Conservation (phyloP, 1,284 basidiomycete species). For the Cutaneotrichosporon sp. region DNA sequence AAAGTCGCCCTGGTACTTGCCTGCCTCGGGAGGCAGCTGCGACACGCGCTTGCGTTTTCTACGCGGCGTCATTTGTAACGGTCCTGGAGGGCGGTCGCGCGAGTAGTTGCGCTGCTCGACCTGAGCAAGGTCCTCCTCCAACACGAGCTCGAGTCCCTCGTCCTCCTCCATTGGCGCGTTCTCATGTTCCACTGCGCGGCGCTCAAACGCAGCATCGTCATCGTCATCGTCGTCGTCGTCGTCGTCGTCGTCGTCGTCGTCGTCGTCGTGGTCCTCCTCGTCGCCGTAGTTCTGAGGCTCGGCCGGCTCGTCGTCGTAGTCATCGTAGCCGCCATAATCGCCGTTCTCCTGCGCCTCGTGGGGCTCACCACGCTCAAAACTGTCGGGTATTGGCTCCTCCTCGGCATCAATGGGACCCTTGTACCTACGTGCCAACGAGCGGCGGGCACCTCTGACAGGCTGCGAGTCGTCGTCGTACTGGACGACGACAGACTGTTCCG, state of each 20-base stretch:
- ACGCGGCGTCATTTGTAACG: not conserved
- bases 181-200: conserved; percentile 4
- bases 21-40: not conserved
- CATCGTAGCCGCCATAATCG: conserved; percentile 1
- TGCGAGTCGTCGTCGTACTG: conserved; percentile 12
- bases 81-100: not conserved
- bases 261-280: conserved; percentile 17
- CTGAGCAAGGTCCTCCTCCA: not conserved
- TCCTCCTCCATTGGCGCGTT: not conserved
- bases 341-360: conserved; percentile 14
- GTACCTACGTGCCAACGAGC: not conserved
- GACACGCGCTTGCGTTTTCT: conserved; percentile 10
- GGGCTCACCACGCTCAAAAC: conserved; percentile 8
- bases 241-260: conserved; percentile 2
- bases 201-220: conserved; percentile 3
- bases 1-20: conserved; percentile 51
- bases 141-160: not conserved
- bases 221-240: not conserved
- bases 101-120: not conserved
- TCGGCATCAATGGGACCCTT: not conserved
- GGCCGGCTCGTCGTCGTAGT: conserved; percentile 12
- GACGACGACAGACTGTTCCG: not conserved
- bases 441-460: not conserved
- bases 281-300: conserved; percentile 8
- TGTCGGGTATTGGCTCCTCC: not conserved